These are phyloP conservation scores for Ceratobasidium sp. DNA, from an alignment of 1,284 basidiomycete species.

Conservation along the genomic window DNA sequence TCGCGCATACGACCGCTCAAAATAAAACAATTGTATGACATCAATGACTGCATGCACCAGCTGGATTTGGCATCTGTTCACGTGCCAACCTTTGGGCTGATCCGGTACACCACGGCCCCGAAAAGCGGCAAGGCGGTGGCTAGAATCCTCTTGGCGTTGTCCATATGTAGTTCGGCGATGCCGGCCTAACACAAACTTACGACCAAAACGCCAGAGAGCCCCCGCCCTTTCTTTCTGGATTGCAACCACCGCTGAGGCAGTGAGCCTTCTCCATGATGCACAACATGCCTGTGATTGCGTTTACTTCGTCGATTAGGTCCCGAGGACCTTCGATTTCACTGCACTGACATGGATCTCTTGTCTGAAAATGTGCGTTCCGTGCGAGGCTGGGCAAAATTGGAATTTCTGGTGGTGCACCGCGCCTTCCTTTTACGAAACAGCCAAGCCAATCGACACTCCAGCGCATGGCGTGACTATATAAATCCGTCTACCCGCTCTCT, in stretches of 20 bases:
- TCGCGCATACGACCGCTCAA: constrained; percentile 19
- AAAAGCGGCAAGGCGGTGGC: too few relatives aligned
- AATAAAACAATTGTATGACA: constrained; percentile 14
- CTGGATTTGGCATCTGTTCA: not conserved
- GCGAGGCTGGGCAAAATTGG: too few relatives aligned
- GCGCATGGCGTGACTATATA: too few relatives aligned
- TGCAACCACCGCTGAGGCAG: not conserved
- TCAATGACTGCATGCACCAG: not conserved
- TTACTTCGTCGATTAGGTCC: not conserved
- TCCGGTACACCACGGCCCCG: not conserved
- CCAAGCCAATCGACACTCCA: too few relatives aligned
- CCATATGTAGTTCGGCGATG: not conserved
- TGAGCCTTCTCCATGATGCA: too few relatives aligned
- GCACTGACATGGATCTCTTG: too few relatives aligned
- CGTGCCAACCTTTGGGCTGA: not conserved
- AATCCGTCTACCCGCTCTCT: too few relatives aligned
- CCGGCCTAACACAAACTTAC: not conserved
- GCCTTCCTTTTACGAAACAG: too few relatives aligned
- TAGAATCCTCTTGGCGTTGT: too few relatives aligned
- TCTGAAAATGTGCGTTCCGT: not conserved
- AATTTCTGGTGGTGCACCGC: too few relatives aligned
- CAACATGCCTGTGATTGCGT: not conserved
- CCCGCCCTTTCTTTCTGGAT: not conserved
- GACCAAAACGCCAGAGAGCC: not conserved
- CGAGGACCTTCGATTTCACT: not conserved